Conservation (phyloP, 352 stramenopile genomes). For the Phytophthora pistaciae region DNA sequence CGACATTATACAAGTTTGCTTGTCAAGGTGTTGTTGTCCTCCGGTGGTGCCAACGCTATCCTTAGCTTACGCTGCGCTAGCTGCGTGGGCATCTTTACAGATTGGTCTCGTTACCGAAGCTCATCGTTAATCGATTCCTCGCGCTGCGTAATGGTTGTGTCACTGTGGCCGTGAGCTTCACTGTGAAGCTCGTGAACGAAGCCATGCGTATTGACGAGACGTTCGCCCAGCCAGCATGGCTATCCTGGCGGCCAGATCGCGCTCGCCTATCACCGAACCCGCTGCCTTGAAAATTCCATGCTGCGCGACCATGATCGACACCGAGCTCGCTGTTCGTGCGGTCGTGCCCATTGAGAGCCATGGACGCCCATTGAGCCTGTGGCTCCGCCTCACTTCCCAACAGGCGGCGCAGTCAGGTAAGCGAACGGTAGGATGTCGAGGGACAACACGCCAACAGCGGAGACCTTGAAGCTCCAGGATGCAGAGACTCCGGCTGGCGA, state of each 20-base stretch:
- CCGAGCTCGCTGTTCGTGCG: conserved; percentile 1
- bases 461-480: conserved; percentile 21
- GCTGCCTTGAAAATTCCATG: conserved; percentile 8
- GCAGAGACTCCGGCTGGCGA: conserved; percentile 13
- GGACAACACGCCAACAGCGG: conserved; percentile 19
- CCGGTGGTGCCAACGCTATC: neutral
- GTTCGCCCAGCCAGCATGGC: conserved; percentile 12
- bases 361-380: neutral
- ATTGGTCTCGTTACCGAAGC: neutral
- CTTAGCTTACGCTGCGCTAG: neutral
- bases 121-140: neutral
- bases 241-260: conserved; percentile 6
- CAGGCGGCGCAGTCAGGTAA: neutral
- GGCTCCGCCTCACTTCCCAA: conserved; percentile 15
- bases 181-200: neutral
- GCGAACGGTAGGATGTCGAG: conserved; percentile 14
- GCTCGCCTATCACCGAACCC: neutral
- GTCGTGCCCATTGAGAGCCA: neutral
- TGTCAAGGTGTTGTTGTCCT: too few relatives aligned
- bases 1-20: too few relatives aligned
- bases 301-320: conserved; percentile 6
- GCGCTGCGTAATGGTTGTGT: neutral
- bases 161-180: too few relatives aligned
- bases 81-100: neutral
- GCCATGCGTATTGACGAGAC: conserved; percentile 20